Evolutionary conservation across 2,329 filamentous ascomycete species (phyloP).

Genomic region (Scedosporium aurantiacum): DNA sequence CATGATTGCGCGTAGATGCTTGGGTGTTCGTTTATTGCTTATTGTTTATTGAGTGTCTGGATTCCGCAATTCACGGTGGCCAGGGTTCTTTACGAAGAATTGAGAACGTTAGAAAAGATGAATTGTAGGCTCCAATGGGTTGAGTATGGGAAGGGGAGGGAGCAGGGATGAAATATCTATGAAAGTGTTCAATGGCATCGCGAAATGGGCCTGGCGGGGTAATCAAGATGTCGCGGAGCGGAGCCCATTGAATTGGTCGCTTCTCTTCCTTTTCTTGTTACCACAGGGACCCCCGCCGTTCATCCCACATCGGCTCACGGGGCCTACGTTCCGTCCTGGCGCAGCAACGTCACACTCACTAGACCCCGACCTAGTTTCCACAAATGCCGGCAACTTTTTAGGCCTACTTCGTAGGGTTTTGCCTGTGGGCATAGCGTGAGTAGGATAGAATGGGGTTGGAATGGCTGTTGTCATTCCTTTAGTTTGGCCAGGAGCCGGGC

Average conservation of each 20-base stretch:
- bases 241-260: too few species aligned
- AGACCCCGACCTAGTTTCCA: background rate
- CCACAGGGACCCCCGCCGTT: background rate
- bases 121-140: too few species aligned
- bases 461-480: too few species aligned
- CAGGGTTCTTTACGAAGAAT: too few species aligned
- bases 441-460: too few species aligned
- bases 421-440: background rate
- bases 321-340: conserved; percentile 4
- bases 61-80: background rate
- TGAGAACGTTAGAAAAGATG: too few species aligned
- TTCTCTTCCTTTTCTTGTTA: conserved; percentile 6
- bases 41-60: background rate
- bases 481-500: too few species aligned
- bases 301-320: conserved; percentile 6
- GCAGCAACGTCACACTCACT: background rate
- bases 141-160: too few species aligned
- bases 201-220: background rate
- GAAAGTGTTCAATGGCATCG: background rate
- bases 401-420: background rate
- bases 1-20: background rate
- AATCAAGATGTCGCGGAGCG: background rate
- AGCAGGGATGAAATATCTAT: background rate
- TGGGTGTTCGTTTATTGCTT: background rate
- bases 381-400: background rate